Base-by-base conservation (phyloP, 2,329 filamentous ascomycete species). In the Calonectria hongkongensis region DNA sequence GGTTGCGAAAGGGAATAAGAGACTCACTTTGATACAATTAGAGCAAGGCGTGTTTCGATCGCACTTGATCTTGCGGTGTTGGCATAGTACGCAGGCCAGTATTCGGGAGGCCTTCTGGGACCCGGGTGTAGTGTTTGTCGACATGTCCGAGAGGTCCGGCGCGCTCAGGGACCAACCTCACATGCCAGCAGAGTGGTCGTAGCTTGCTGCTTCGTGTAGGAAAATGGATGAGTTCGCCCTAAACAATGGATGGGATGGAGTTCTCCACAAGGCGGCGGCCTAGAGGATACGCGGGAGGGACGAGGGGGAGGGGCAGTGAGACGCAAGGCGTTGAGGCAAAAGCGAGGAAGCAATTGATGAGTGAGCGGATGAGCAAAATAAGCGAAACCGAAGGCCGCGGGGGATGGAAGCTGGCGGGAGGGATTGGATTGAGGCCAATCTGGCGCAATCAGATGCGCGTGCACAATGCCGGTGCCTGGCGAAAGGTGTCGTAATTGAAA, bases 11-110 rank as follows among this genome's bases (percentile, higher is more conserved):
- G 43, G 70, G 18, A 28, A 56, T 81, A 78, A 62, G 33, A 27
- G 64, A 80, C 83, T 73, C 76, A 91, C 90, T 87, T 91, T 92
- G 79, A 89, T 82, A 76, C 90, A 92, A 76, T 92, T 91, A 71
- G 89, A 88, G 78, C 90, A 92, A 4, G 90, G 90, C 48, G 88
- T 90, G 50, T 87, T 87, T 73, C 90, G 87, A 77, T 92, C 89
- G 82, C 90, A 92, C 81, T 90, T 91, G 82, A 91, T 91, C 83
- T 92, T 92, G 78, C 90, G 87, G 78, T 89, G 88, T 79, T 92
- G 90, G 79, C 90, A 92, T 45, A 91, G 84, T 25, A 90, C 88
- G 76, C 89, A 90, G 25, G 88, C 88, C 70, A 90, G 82, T 58
- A 90, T 85, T 76, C 88, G 84, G 16, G 84, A 82, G 15, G 85